Conservation (phyloP, 2,329 filamentous ascomycete genomes). For the Claviceps purpurea region DNA sequence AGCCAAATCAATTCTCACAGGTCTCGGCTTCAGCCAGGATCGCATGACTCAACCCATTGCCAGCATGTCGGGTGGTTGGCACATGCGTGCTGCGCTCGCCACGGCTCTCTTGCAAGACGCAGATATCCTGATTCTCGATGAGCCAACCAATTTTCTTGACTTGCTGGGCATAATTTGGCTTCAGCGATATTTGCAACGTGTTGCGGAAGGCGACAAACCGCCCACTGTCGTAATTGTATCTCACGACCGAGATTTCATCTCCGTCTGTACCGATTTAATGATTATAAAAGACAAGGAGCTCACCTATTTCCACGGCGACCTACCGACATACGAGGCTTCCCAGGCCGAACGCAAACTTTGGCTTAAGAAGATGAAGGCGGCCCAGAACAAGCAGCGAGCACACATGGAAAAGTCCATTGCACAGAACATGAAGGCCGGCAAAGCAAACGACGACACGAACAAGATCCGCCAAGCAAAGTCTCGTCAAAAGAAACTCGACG, state of each 20-base stretch:
- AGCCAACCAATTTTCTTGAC: slow-evolving; percentile 80
- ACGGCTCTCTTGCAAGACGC: slow-evolving; percentile 55
- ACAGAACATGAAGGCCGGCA: slow-evolving; percentile 61
- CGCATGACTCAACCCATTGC: slow-evolving; percentile 45
- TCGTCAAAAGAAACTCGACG: slow-evolving; percentile 71
- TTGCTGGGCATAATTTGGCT: slow-evolving; percentile 77
- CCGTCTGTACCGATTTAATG: slow-evolving; percentile 64
- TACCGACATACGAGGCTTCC: slow-evolving; percentile 57
- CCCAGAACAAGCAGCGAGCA: slow-evolving; percentile 65
- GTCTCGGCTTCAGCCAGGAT: slow-evolving; percentile 57
- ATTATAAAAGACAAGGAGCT: slow-evolving; percentile 61
- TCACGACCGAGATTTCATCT: slow-evolving; percentile 71
- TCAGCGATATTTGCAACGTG: slow-evolving; percentile 52
- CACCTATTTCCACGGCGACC: slow-evolving; percentile 61
- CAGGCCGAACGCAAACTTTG: slow-evolving; percentile 54
- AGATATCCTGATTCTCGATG: slow-evolving; percentile 71
- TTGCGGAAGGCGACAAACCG: slow-evolving; percentile 37
- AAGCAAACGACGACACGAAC: slow-evolving; percentile 68
- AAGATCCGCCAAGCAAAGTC: slow-evolving; percentile 77
- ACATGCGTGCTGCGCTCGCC: slow-evolving; percentile 55
- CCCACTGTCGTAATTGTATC: slow-evolving; percentile 67
- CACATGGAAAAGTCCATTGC: slow-evolving; percentile 70
- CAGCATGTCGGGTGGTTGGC: slow-evolving; percentile 66
- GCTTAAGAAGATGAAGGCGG: slow-evolving; percentile 64
- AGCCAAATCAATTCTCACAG: slow-evolving; percentile 52